Evolutionary conservation across 75 land plant genomes (phyloP).

Genomic region (Cunninghamia lanceolata): DNA sequence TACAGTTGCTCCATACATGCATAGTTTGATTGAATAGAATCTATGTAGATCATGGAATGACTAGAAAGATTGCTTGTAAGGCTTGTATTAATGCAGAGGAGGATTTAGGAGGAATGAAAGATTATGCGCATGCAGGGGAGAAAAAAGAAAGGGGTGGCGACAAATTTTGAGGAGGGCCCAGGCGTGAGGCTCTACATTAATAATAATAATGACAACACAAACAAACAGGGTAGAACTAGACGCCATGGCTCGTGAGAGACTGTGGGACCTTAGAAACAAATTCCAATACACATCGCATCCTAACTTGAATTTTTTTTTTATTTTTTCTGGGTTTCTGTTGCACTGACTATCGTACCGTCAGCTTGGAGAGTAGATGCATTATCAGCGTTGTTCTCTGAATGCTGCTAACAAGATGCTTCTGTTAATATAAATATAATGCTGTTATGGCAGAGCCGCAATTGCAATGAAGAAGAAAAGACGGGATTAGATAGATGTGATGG

Average conservation of each 20-base stretch:
- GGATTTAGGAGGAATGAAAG: background rate
- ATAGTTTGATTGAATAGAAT: background rate
- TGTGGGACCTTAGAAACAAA: background rate
- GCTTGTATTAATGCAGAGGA: background rate
- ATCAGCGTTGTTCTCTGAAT: background rate
- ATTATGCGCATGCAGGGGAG: background rate
- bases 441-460: slow-evolving; percentile 11
- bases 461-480: slow-evolving; percentile 1
- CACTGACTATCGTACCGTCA: background rate
- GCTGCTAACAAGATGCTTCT: background rate
- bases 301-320: background rate
- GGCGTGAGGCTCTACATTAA: slow-evolving; percentile 12
- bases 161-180: slow-evolving; percentile 8
- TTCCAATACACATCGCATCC: slow-evolving; percentile 4
- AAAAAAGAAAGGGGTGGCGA: background rate
- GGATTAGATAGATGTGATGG: slow-evolving; percentile 14
- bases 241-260: slow-evolving; percentile 8
- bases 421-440: background rate
- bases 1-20: background rate
- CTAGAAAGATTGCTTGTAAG: slow-evolving; percentile 8
- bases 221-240: background rate
- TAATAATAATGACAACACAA: slow-evolving; percentile 8
- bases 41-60: background rate
- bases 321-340: background rate
- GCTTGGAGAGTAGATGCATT: background rate